Conservation (phyloP, 2,329 filamentous ascomycete genomes). For the Nothopassalora personata region DNA sequence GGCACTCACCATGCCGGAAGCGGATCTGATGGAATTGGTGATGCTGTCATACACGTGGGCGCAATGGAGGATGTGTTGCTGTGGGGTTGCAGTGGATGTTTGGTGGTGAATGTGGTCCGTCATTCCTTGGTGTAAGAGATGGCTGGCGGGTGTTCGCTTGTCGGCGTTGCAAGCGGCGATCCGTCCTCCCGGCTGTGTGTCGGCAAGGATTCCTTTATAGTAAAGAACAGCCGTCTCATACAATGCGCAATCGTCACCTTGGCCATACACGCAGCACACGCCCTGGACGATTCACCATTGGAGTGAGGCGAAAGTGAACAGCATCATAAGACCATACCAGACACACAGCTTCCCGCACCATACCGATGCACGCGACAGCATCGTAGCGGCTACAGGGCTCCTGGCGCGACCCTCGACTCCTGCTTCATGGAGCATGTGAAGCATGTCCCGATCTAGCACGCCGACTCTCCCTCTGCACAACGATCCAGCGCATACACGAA, state of each 20-base stretch:
- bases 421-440: constrained; percentile 45
- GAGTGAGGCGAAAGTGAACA: not conserved
- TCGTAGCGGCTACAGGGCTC: not conserved
- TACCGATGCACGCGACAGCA: not conserved
- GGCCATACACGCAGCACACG: not conserved
- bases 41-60: not conserved
- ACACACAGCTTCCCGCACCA: not conserved
- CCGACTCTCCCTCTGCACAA: constrained; percentile 53
- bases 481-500: constrained; percentile 3
- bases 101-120: not conserved
- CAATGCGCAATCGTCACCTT: not conserved
- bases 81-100: not conserved
- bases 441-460: constrained; percentile 58
- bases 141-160: not conserved
- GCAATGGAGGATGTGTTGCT: not conserved
- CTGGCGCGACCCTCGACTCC: not conserved
- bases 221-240: not conserved
- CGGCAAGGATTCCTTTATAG: not conserved
- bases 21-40: not conserved
- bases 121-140: not conserved
- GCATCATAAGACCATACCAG: not conserved
- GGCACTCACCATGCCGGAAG: not conserved
- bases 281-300: not conserved
- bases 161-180: not conserved
- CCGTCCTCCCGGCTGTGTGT: not conserved